Conservation (phyloP, 2,329 filamentous ascomycete genomes). For the Fusarium sp. region DNA sequence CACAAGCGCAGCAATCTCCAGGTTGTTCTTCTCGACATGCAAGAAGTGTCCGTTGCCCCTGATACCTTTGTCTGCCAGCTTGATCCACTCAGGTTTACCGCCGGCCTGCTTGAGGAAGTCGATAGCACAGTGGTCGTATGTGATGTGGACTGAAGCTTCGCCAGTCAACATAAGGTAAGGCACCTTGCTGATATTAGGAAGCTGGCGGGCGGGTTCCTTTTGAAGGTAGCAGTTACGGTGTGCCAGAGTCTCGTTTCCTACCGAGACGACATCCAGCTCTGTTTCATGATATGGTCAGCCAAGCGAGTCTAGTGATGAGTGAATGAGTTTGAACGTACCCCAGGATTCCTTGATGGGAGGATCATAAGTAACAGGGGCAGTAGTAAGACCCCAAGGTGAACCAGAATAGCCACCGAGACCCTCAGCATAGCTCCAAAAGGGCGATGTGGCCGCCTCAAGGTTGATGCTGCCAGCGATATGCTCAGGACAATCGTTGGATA, state of each 20-base stretch:
- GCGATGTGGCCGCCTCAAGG: conserved; percentile 30
- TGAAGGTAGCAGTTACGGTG: conserved; percentile 34
- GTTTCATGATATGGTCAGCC: not conserved
- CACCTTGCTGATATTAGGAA: conserved; percentile 31
- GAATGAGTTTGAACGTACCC: conserved; percentile 10
- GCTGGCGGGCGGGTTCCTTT: conserved; percentile 23
- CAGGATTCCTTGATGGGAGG: conserved; percentile 27
- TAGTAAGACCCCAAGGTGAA: conserved; percentile 31
- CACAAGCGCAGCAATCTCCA: conserved; percentile 24
- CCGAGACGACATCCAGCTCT: conserved; percentile 24
- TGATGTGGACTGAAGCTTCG: conserved; percentile 29
- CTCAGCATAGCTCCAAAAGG: conserved; percentile 35
- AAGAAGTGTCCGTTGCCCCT: conserved; percentile 36
- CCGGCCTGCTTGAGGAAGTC: conserved; percentile 32
- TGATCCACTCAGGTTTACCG: conserved; percentile 27
- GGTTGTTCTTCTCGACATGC: conserved; percentile 35
- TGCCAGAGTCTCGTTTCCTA: conserved; percentile 28
- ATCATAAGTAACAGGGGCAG: conserved; percentile 28
- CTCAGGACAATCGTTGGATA: conserved; percentile 32
- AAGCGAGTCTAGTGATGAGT: rapidly evolving
- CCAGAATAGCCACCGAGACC: conserved; percentile 20
- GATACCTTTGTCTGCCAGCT: conserved; percentile 23
- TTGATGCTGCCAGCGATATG: conserved; percentile 34
- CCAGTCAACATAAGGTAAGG: conserved; percentile 30
- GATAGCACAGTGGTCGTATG: conserved; percentile 31